These are phyloP conservation scores for Elongisporangium anandrum DNA, from an alignment of 352 stramenopile species.

Conservation along the genomic window DNA sequence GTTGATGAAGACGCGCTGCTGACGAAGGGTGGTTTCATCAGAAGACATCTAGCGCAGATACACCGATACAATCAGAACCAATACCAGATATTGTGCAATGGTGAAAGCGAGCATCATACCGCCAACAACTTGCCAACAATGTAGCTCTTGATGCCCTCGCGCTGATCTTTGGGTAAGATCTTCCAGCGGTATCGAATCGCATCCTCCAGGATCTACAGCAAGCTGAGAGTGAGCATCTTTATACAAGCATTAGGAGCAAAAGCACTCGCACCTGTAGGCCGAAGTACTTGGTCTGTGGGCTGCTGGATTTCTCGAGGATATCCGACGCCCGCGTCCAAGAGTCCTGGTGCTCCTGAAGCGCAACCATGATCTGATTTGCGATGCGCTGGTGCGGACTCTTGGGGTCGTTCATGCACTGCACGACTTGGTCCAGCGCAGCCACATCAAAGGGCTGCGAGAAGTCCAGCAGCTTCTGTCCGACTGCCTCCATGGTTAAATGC, in stretches of 20 bases:
- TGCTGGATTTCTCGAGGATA: conserved; percentile 94
- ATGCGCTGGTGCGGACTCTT: conserved; percentile 90
- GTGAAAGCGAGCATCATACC: conserved; percentile 30
- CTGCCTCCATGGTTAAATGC: conserved; percentile 65
- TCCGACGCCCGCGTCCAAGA: conserved; percentile 92
- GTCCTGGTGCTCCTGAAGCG: conserved; percentile 91
- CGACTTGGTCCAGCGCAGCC: conserved; percentile 93
- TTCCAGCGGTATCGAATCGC: conserved; percentile 97
- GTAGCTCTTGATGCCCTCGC: conserved; percentile 98
- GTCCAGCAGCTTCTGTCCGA: conserved; percentile 91
- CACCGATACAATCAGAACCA: conserved; percentile 1
- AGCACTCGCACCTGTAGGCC: conserved; percentile 63
- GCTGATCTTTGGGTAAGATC: conserved; percentile 94
- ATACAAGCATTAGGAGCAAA: background rate
- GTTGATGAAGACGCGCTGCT: conserved; percentile 92
- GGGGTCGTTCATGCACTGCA: conserved; percentile 95
- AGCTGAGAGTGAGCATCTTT: conserved; percentile 1
- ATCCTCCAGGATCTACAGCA: conserved; percentile 93
- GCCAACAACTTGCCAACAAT: conserved; percentile 96
- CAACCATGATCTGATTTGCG: conserved; percentile 93
- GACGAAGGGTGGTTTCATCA: conserved; percentile 83
- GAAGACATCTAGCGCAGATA: conserved; percentile 69
- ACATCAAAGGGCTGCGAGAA: conserved; percentile 96
- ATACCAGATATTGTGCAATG: background rate
- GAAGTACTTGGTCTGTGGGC: conserved; percentile 91